Evolutionary conservation across 164 flowering plant genomes (phyloP), one percentile per base, ranked within the genome.

Genomic region (Liriodendron chinense): DNA sequence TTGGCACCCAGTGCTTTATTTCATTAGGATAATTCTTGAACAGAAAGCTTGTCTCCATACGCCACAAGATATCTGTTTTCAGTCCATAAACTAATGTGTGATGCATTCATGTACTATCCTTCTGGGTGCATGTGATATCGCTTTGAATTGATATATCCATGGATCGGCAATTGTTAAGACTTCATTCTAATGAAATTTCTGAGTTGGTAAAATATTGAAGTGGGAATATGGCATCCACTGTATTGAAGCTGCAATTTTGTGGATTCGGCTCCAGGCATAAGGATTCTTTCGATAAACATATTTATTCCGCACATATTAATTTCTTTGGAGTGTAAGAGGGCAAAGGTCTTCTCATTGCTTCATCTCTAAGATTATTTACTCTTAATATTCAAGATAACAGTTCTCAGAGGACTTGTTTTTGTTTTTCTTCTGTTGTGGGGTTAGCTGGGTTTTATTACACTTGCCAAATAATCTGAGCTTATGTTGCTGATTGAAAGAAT

Each of bases 31-130:
- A n/a, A 1, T 66, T 23, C 20, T 26, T 49, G 59, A 70, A 64
- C 65, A 16, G 66, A 65, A 63, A 74, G 80, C 62, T 34, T 28
- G n/a, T 20, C 22, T 62, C 64, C 22, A 20, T 21, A 63, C 9
- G 28, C 21, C 20, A 26, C 4, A 3, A 23, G 28, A 7, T 13
- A 65, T 5, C 16, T 26, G 22, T 12, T 22, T 7, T 64, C 13
- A 16, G 24, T 64, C 26, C 16, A 8, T 9, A 64, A 64, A 21
- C 25, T 24, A 64, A 64, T 22, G 67, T 23, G 22, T 61, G 64
- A 61, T 18, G 22, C 22, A 22, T 61, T n/a, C 22, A 22, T 61
- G 43, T 34, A 34, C 43, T 34, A 61, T 47, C 25, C 10, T 69
- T 62, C 9, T 7, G 14, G 20, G n/a, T 34, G 43, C 43, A 74